Evolutionary conservation across 192 early-diverging fungal species (phyloP).

Genomic region (Coemansia aciculifera): DNA sequence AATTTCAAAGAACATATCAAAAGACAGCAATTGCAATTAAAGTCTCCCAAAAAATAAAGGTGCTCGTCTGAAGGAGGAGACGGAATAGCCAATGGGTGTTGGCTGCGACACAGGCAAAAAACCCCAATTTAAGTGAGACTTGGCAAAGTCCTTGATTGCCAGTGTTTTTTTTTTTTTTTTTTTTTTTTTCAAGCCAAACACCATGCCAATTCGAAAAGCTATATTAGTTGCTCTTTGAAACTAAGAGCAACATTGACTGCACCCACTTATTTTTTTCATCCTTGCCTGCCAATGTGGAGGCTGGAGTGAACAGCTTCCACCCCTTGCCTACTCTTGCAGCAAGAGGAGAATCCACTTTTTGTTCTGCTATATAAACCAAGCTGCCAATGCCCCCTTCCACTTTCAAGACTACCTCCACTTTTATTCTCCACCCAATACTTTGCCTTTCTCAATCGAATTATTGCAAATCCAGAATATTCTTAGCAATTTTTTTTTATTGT

Average conservation of each 20-base stretch:
- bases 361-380: neutral
- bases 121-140: neutral
- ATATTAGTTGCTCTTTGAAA: neutral
- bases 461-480: no score
- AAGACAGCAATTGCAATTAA: neutral
- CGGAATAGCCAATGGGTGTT: no score
- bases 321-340: neutral
- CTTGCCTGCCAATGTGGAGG: no score
- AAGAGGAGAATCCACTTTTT: neutral
- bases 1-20: neutral
- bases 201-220: neutral
- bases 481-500: no score
- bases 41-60: neutral
- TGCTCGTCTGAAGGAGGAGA: no score
- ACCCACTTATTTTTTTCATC: neutral
- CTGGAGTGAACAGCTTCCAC: neutral
- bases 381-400: neutral
- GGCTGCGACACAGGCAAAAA: neutral
- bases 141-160: neutral
- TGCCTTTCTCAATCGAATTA: neutral
- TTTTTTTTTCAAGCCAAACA: no score
- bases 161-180: no score
- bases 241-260: neutral
- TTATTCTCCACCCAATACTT: neutral
- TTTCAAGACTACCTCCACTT: neutral